Base-by-base conservation (phyloP, 345 rosid species). In the Euphorbia tirucalli region DNA sequence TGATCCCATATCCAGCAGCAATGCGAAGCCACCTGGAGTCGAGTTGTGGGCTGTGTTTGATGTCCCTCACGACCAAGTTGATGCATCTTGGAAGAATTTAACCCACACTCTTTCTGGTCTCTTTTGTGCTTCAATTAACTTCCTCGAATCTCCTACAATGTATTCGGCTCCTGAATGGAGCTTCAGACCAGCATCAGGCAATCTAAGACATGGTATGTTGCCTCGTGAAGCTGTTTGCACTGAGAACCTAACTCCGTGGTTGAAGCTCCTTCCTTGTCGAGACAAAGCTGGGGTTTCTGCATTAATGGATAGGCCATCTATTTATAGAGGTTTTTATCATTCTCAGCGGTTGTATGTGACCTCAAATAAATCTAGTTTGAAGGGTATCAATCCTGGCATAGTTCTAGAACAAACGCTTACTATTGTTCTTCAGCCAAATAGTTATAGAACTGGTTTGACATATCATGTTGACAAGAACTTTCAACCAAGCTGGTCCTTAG, bases 201-300 rank as follows among this genome's bases (percentile, higher is more conserved):
- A 84, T 67, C 65, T 95, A 80, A 85, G 97, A 77, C 88, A 95
- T 74, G 98, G 99, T 55, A 79, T 87, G 48, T 70, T 95, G 87
- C 99, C 99, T 5, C 97, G 98, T 65, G 99, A 95, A 83, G 97
- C 99, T 79, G 96, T 92, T 65, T 95, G 97, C 83, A 95, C 99
- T 4, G 99, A 95, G 87, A 95, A 95, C 73, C 83, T 95, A 74
- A 95, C 98, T 73, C 97, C 99, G 18, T 95, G 99, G 99, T 82
- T 95, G 74, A 95, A 92, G 89, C 84, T 95, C 56, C 98, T 92
- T 71, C 98, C 98, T 43, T 95, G 98, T 83, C 89, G 97, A 76
- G 99, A 92, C 77, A 95, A 89, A 81, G 88, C 91, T 50, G 98
- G 98, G 59, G 79, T 95, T 65, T 80, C 99, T 70, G 65, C 80